phyloP scores from a whole-genome alignment of 2,329 filamentous ascomycete species.

The Ceratocystis papillata region DNA sequence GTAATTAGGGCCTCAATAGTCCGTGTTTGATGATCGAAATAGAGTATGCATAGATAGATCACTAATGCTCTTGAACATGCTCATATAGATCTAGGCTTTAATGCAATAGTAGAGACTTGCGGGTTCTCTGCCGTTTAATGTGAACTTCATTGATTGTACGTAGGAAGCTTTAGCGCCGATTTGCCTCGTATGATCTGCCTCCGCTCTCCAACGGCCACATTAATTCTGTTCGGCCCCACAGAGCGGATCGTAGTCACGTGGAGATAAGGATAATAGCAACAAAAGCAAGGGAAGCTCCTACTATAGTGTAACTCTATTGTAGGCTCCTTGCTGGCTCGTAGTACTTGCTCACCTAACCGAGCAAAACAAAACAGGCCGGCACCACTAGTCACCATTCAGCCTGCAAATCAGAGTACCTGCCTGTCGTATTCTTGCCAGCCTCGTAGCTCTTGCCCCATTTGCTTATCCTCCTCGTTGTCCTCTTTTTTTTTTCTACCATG shows the following conservation, averaged over 20 bases:
- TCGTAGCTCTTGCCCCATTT: not conserved
- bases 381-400: too few relatives aligned
- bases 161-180: too few relatives aligned
- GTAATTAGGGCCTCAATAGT: not conserved
- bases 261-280: conserved; percentile 1
- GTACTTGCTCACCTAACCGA: not conserved
- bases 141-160: too few relatives aligned
- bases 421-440: not conserved
- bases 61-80: not conserved
- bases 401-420: not conserved
- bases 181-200: too few relatives aligned
- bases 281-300: not conserved
- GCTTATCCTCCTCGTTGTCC: not conserved
- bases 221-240: not conserved
- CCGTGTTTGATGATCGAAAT: not conserved
- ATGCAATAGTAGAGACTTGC: too few relatives aligned
- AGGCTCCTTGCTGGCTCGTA: not conserved
- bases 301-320: not conserved
- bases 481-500: not conserved
- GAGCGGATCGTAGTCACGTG: not conserved
- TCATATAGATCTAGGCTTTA: too few relatives aligned
- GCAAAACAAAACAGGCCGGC: not conserved
- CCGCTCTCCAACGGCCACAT: not conserved
- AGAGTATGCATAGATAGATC: not conserved
- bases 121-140: too few relatives aligned